Percentiles rank a stretch among this genome's conserved stretches.
Conservation (phyloP, 2,329 filamentous ascomycete genomes). For the Lithohypha guttulata region DNA sequence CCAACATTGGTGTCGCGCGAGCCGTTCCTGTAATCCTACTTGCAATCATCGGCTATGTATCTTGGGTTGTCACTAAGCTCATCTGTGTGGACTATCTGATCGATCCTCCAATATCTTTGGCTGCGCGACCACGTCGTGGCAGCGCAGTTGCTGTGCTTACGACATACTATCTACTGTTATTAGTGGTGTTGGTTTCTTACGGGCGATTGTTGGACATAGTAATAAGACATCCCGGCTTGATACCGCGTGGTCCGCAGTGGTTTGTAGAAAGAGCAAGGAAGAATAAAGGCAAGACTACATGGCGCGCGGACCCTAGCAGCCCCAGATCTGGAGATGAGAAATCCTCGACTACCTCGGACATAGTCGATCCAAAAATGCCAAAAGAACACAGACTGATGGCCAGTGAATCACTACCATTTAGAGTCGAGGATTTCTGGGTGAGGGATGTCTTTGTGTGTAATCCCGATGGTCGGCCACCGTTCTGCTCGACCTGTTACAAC, state of each 20-base stretch:
- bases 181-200: conserved; percentile 58
- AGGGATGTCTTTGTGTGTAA: conserved; percentile 79
- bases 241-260: conserved; percentile 50
- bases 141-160: conserved; percentile 59
- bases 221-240: conserved; percentile 59
- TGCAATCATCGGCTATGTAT: conserved; percentile 56
- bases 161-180: conserved; percentile 61
- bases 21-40: conserved; percentile 60
- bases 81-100: conserved; percentile 65
- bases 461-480: conserved; percentile 69
- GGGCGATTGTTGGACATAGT: conserved; percentile 60
- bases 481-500: conserved; percentile 72
- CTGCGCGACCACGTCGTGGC: conserved; percentile 36
- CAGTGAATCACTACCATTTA: conserved; percentile 6
- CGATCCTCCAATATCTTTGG: conserved; percentile 32
- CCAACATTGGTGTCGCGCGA: conserved; percentile 50
- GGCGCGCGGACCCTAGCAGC: conserved; percentile 1
- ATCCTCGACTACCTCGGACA: conserved; percentile 11
- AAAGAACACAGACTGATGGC: neutral
- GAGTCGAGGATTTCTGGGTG: conserved; percentile 28
- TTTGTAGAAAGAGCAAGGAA: conserved; percentile 22
- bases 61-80: conserved; percentile 58
- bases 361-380: conserved; percentile 21
- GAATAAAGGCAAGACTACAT: conserved; percentile 14
- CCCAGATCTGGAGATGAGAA: conserved; percentile 14